These are phyloP conservation scores for Hypericum perforatum DNA, from an alignment of 345 rosid species.

Conservation along the genomic window DNA sequence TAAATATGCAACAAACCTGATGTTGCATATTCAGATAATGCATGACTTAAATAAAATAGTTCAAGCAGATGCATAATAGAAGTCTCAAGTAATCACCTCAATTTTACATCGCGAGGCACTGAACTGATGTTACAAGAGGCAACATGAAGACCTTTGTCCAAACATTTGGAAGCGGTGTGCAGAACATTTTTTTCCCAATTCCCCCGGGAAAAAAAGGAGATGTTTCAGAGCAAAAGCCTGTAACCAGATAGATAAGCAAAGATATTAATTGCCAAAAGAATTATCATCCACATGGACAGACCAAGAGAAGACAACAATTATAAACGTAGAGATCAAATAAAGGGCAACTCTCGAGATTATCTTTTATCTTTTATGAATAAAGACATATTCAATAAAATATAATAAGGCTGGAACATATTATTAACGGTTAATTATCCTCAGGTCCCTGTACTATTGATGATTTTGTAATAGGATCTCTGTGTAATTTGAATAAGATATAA, in stretches of 20 bases:
- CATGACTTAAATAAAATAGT: background rate
- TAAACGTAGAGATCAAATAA: too few relatives aligned
- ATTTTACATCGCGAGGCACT: constrained; percentile 55
- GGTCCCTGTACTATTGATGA: too few relatives aligned
- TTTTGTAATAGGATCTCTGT: too few relatives aligned
- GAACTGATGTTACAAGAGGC: constrained; percentile 47
- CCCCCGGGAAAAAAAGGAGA: constrained; percentile 78
- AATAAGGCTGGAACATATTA: background rate
- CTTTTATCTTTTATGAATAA: background rate
- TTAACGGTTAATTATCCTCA: too few relatives aligned
- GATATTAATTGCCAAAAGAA: too few relatives aligned
- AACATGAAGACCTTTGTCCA: constrained; percentile 26
- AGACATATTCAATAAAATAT: background rate
- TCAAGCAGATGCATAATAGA: constrained; percentile 4
- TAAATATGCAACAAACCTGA: too few relatives aligned
- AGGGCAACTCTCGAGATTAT: background rate
- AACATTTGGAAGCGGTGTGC: constrained; percentile 31
- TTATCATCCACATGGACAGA: too few relatives aligned
- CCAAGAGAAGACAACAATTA: too few relatives aligned
- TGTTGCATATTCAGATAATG: too few relatives aligned
- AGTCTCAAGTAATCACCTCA: constrained; percentile 39
- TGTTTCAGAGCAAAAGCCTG: constrained; percentile 96
- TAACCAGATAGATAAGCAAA: constrained; percentile 19
- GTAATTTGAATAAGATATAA: too few relatives aligned
- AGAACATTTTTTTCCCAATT: constrained; percentile 34